These are phyloP conservation scores for Mycena haematopus DNA, from an alignment of 768 basidiomycete species.

Conservation along the genomic window DNA sequence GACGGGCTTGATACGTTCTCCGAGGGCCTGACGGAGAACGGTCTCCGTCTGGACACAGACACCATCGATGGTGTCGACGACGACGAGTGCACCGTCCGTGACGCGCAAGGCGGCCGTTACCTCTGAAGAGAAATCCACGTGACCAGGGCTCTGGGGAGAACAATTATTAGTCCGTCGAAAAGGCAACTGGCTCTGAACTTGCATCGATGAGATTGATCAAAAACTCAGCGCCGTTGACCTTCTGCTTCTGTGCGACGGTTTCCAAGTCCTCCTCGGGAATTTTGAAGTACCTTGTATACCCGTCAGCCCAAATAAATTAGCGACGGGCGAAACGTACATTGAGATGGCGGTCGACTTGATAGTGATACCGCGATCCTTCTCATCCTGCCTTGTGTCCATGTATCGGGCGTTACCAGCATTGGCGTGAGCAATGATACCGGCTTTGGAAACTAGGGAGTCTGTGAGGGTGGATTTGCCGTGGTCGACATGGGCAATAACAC, in stretches of 20 bases:
- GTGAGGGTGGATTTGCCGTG: constrained; percentile 99
- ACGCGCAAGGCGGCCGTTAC: constrained; percentile 99
- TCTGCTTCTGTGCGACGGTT: constrained; percentile 89
- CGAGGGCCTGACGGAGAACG: constrained; percentile 94
- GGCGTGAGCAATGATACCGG: constrained; percentile 94
- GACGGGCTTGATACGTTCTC: constrained; percentile 99
- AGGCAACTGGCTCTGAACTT: not conserved
- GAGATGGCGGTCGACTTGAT: constrained; percentile 99
- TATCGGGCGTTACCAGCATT: constrained; percentile 98
- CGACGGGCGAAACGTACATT: constrained; percentile 9
- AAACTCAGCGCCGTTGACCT: constrained; percentile 94
- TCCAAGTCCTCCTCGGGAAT: constrained; percentile 87
- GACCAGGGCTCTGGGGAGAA: constrained; percentile 74
- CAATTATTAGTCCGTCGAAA: not conserved
- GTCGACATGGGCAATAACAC: constrained; percentile 49
- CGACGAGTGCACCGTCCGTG: constrained; percentile 99
- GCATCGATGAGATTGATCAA: constrained; percentile 99
- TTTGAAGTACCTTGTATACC: constrained; percentile 87
- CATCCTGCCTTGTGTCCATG: constrained; percentile 96
- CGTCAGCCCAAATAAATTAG: not conserved
- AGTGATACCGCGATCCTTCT: constrained; percentile 99
- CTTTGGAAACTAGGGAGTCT: constrained; percentile 98
- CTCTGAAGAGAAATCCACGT: constrained; percentile 99
- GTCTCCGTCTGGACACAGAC: constrained; percentile 99
- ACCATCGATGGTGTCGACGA: constrained; percentile 99